Percentiles rank a stretch among this genome's conserved stretches.
phyloP scores from a whole-genome alignment of 345 rosid genomes.

The Dimocarpus longan region DNA sequence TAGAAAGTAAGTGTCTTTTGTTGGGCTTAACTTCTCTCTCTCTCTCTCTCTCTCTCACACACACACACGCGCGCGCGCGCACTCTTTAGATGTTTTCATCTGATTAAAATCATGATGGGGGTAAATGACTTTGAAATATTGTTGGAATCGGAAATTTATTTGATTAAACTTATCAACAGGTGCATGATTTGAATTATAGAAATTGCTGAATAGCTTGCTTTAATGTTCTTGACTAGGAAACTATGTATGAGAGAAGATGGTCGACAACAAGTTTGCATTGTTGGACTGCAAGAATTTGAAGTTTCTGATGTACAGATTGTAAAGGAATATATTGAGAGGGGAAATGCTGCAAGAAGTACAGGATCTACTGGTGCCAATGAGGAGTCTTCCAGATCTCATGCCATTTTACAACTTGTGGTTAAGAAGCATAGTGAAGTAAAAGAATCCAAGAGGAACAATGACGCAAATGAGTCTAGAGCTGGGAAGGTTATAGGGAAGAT shows the following conservation, averaged over 20 bases:
- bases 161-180: neutral
- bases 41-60: neutral
- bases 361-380: conserved; percentile 99
- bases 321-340: conserved; percentile 90
- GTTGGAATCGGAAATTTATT: neutral
- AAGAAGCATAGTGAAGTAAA: conserved; percentile 87
- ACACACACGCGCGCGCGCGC: too few species aligned
- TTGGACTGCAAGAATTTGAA: conserved; percentile 96
- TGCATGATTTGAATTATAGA: neutral
- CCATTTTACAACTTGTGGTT: conserved; percentile 88
- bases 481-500: conserved; percentile 94
- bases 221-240: conserved; percentile 53
- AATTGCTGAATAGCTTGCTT: conserved; percentile 20
- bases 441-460: conserved; percentile 78
- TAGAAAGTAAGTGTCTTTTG: conserved; percentile 64
- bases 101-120: conserved; percentile 1
- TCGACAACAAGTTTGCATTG: conserved; percentile 96
- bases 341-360: conserved; percentile 92
- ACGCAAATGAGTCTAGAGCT: conserved; percentile 65
- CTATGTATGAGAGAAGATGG: conserved; percentile 99
- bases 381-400: conserved; percentile 99
- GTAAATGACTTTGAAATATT: conserved; percentile 10
- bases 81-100: neutral
- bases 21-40: conserved; percentile 14
- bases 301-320: conserved; percentile 95